Conservation (phyloP, 2,329 filamentous ascomycete species). For the Tricladium varicosporioides region DNA sequence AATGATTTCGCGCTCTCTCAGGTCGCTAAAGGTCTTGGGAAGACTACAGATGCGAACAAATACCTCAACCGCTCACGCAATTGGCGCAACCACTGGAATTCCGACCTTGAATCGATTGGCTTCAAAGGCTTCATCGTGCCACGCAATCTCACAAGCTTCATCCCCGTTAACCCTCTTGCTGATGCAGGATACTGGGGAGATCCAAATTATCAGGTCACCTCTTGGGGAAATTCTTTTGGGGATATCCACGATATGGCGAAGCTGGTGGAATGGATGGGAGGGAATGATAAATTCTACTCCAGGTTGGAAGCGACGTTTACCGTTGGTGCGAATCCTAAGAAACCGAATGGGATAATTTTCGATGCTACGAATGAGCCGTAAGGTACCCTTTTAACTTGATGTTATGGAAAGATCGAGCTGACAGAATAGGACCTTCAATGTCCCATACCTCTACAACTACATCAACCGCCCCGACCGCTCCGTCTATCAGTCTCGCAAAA, state of each 20-base stretch:
- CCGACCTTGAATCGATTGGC: slow-evolving; percentile 51
- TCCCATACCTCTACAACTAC: slow-evolving; percentile 69
- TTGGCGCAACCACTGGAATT: slow-evolving; percentile 73
- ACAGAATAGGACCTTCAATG: slow-evolving; percentile 47
- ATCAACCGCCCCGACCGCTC: slow-evolving; percentile 60
- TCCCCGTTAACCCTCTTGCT: slow-evolving; percentile 44
- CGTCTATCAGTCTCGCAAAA: slow-evolving; percentile 55
- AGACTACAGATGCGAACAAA: slow-evolving; percentile 48
- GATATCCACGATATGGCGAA: slow-evolving; percentile 52
- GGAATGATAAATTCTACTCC: slow-evolving; percentile 44
- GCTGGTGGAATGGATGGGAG: slow-evolving; percentile 47
- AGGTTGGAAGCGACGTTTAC: slow-evolving; percentile 52
- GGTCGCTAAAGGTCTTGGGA: slow-evolving; percentile 52
- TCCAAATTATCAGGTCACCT: slow-evolving; percentile 48
- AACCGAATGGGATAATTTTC: slow-evolving; percentile 55
- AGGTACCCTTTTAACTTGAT: too few species aligned
- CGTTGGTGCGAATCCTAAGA: slow-evolving; percentile 41
- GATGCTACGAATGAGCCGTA: slow-evolving; percentile 43
- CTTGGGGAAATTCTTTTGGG: slow-evolving; percentile 53
- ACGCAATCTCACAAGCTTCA: slow-evolving; percentile 45
- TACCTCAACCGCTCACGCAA: slow-evolving; percentile 64
- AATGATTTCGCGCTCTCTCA: slow-evolving; percentile 68
- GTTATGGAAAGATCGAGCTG: not conserved
- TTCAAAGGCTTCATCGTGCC: slow-evolving; percentile 68
- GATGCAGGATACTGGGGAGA: slow-evolving; percentile 53